Evolutionary conservation across 139 green algal species (phyloP).

Genomic region (Micractinium sp.): DNA sequence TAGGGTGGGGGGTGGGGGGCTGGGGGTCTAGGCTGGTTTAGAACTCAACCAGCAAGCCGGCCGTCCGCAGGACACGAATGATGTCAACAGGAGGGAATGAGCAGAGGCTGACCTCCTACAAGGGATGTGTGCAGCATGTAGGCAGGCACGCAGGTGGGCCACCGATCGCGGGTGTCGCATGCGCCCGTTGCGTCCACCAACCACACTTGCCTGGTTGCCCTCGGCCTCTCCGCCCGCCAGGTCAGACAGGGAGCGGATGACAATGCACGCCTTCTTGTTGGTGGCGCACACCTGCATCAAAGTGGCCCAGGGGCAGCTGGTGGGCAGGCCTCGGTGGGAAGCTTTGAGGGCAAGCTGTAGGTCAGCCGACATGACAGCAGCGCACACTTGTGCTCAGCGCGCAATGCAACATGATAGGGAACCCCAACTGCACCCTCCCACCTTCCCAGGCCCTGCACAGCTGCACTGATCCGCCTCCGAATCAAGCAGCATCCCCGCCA

Average conservation of each 20-base stretch:
- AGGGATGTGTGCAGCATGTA: neutral
- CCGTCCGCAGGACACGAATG: neutral
- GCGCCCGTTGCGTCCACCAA: neutral
- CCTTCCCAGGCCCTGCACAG: too few species aligned
- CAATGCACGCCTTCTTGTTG: neutral
- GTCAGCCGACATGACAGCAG: neutral
- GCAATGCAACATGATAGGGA: too few species aligned
- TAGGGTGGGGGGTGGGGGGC: neutral
- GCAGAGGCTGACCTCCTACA: neutral
- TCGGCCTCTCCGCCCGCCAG: conserved; percentile 7
- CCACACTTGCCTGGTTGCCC: neutral
- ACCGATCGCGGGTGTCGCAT: neutral
- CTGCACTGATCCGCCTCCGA: too few species aligned
- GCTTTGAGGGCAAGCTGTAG: too few species aligned
- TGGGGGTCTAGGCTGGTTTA: neutral
- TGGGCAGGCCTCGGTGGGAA: too few species aligned
- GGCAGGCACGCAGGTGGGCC: neutral
- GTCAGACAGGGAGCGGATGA: conserved; percentile 18
- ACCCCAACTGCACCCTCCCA: too few species aligned
- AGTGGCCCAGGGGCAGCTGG: neutral
- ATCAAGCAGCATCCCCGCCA: neutral
- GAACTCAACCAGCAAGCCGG: too few species aligned
- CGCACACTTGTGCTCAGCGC: too few species aligned
- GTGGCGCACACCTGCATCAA: neutral
- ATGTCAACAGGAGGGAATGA: neutral